Evolutionary conservation across 345 rosid species (phyloP).

Genomic region (Aquilaria sinensis): DNA sequence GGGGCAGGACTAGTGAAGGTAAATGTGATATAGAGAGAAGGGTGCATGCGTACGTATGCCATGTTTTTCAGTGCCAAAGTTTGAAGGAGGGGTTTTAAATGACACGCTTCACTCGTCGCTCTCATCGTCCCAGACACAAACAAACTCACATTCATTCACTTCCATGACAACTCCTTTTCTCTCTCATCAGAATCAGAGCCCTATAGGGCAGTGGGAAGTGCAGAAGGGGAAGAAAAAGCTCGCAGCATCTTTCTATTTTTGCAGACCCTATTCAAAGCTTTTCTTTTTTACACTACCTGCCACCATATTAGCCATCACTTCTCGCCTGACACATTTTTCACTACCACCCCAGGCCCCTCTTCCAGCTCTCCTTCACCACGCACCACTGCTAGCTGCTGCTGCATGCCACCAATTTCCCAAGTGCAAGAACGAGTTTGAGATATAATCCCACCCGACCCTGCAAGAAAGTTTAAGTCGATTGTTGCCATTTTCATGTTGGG

Average conservation of each 20-base stretch:
- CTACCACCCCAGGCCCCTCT: too few relatives aligned
- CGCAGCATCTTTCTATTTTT: constrained; percentile 25
- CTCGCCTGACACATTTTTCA: too few relatives aligned
- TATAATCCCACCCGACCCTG: too few relatives aligned
- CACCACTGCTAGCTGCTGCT: too few relatives aligned
- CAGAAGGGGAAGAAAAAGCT: not conserved
- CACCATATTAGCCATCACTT: too few relatives aligned
- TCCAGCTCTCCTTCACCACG: too few relatives aligned
- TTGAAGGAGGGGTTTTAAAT: constrained; percentile 19
- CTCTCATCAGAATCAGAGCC: constrained; percentile 21
- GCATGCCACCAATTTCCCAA: too few relatives aligned
- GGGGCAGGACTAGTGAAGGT: not conserved
- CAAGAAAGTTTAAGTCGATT: too few relatives aligned
- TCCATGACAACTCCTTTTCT: not conserved
- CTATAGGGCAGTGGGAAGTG: constrained; percentile 2
- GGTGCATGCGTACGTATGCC: constrained; percentile 10
- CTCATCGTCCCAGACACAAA: constrained; percentile 34
- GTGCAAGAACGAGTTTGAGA: too few relatives aligned
- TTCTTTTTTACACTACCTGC: not conserved
- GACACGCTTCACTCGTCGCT: constrained; percentile 32
- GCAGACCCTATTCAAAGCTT: constrained; percentile 26
- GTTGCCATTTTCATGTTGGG: too few relatives aligned
- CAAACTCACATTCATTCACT: constrained; percentile 29
- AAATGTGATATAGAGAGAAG: too few relatives aligned
- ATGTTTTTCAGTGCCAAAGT: constrained; percentile 77